Conservation (phyloP, 352 stramenopile species). For the Poterioochromonas sp. region DNA sequence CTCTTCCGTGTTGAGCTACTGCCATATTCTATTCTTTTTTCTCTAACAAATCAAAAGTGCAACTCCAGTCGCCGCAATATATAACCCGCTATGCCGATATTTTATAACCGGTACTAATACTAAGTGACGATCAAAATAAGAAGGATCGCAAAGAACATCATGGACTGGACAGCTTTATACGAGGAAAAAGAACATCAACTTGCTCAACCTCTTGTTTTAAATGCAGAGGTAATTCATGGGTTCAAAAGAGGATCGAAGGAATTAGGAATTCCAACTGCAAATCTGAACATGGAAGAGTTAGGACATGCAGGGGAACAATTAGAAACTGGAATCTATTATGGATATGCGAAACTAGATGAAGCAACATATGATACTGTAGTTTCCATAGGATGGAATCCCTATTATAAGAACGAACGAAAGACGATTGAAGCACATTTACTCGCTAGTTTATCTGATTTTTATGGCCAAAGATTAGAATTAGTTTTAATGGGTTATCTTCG, state of each 20-base stretch:
- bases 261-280: conserved; percentile 26
- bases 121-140: no score
- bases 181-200: not conserved
- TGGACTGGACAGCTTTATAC: conserved; percentile 1
- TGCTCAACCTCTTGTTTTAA: not conserved
- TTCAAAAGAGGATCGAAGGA: conserved; percentile 33
- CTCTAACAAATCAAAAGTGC: no score
- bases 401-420: conserved; percentile 19
- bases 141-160: not conserved
- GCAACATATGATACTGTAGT: not conserved
- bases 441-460: not conserved
- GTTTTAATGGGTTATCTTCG: not conserved
- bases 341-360: not conserved
- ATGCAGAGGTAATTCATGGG: conserved; percentile 18
- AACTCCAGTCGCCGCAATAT: no score
- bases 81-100: no score
- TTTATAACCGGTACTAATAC: no score
- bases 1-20: no score
- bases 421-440: conserved; percentile 25
- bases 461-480: not conserved
- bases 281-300: conserved; percentile 22
- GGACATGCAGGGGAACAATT: not conserved
- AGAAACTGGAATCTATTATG: conserved; percentile 26
- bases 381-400: conserved; percentile 30
- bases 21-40: no score